Base-by-base conservation (phyloP, 257 asterid species). In the Ballota nigra region DNA sequence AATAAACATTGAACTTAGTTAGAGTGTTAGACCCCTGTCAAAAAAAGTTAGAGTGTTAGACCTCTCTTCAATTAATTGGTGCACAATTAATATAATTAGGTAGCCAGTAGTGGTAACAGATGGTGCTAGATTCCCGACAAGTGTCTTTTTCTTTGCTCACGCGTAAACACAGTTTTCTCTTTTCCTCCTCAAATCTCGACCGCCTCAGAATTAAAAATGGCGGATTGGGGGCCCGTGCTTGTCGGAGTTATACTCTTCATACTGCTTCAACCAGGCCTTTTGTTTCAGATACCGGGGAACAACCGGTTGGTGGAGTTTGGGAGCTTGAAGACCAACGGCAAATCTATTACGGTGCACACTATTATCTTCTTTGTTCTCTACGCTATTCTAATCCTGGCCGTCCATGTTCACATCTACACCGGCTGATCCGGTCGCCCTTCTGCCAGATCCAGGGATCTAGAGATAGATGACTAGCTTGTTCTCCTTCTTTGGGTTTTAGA, bases 191-290 rank as follows among this genome's bases (percentile, higher is more conserved):
- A n/a, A n/a, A n/a, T n/a, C n/a, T n/a, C n/a, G n/a, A n/a, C n/a
- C n/a, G n/a, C n/a, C n/a, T n/a, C n/a, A n/a, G n/a, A n/a, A n/a
- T 10, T 33, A 5, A 9, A n/a, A 79, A 90, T 90, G 97, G 90
- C 92, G 64, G 98, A 89, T 66, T 92, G 97, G 98, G 95, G 89
- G 0, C 97, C 98, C 0, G 97, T 92, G 76, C 80, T 90, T 0
- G 49, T 92, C 64, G 98, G 97, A 63, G 96, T 90, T 38, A 86
- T 92, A 23, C 97, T 92, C 57, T 92, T 90, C 86, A 67, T 92
- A 13, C 77, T 92, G 53, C 86, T 92, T 65, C 98, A 90, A 34
- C 98, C 97, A 1, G 96, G 96, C 0, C 83, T 92, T 16, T 62
- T 92, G 10, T 84, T 92, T 77, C 92, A 88, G 91, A 59, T 90